phyloP scores from a whole-genome alignment of 345 rosid genomes.

The Citrus glauca region DNA sequence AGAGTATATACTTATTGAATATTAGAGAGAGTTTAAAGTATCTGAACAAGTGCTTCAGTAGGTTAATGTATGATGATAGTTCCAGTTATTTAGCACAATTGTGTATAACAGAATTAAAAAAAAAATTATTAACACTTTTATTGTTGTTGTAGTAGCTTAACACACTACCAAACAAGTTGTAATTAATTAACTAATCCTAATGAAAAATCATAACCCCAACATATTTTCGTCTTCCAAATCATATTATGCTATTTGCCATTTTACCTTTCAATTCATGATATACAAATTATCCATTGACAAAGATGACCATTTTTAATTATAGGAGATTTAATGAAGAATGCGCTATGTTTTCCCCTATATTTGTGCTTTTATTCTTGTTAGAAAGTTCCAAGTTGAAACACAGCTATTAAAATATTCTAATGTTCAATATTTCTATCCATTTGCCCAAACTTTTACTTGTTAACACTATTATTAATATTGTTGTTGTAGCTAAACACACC shows the following conservation, averaged over 20 bases:
- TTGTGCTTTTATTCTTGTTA: neutral
- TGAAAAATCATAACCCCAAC: neutral
- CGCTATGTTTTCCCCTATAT: too few relatives aligned
- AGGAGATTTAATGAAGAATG: too few relatives aligned
- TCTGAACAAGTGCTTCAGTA: rapidly evolving
- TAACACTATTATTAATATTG: too few relatives aligned
- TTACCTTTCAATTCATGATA: neutral
- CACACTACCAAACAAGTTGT: neutral
- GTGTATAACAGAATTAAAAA: too few relatives aligned
- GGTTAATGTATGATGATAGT: rapidly evolving
- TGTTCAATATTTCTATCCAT: neutral
- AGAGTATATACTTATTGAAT: rapidly evolving
- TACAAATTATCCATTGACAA: neutral
- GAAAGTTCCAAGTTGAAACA: neutral
- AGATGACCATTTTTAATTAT: neutral
- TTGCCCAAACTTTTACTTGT: neutral
- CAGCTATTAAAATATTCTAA: neutral
- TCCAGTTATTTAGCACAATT: too few relatives aligned
- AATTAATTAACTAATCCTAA: too few relatives aligned
- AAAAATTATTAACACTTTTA: too few relatives aligned
- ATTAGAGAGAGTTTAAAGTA: too few relatives aligned
- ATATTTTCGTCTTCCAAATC: neutral
- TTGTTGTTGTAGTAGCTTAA: neutral
- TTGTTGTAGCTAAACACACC: neutral
- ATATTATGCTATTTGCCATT: neutral